Evolutionary conservation across 441 rosid species (phyloP), one percentile per base, ranked within the genome.

Genomic region (Codiaeum variegatum): DNA sequence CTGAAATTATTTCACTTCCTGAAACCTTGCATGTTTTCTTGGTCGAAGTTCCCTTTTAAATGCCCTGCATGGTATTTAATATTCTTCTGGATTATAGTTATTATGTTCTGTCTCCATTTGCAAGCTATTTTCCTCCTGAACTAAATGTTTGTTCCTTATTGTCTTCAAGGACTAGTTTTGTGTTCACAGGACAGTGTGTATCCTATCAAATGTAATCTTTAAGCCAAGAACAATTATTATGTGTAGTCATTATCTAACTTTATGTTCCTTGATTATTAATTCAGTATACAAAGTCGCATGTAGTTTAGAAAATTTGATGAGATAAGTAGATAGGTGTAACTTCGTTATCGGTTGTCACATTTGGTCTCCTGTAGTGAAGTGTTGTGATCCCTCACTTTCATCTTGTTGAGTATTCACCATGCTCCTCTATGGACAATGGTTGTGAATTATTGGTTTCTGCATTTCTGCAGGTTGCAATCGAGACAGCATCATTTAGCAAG

Each of bases 401-500:
- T 36, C 15, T 31, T n/a, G 31, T 56, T 24, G 58, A 66, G 54
- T n/a, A 66, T 19, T 19, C 24, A n/a, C 49, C 24, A 42, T 40
- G 28, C 51, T n/a, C 32, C 42, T 58, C 24, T 66, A 42, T 15
- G 16, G 21, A 29, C 15, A 40, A n/a, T 24, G 9, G 32, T 4
- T 62, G 54, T 36, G 26, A 75, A 16, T 6, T 66, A 40, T 49
- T 36, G 73, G 70, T 32, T 69, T 26, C 68, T 51, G 49, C 61
- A 44, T 36, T 62, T 18, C 62, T 81, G 40, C 82, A 94, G 99
- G 98, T 95, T 46, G 97, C 99, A 28, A 58, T 95, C 65, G 99
- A 95, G 90, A 91, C 97, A 42, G 76, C 97, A 71, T 95, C 99
- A 15, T 95, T 95, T 76, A 93, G 99, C 76, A 95, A 95, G 85